Base-by-base conservation (phyloP, 331 rosid genomes). In the Rhamnella rubrinervis region DNA sequence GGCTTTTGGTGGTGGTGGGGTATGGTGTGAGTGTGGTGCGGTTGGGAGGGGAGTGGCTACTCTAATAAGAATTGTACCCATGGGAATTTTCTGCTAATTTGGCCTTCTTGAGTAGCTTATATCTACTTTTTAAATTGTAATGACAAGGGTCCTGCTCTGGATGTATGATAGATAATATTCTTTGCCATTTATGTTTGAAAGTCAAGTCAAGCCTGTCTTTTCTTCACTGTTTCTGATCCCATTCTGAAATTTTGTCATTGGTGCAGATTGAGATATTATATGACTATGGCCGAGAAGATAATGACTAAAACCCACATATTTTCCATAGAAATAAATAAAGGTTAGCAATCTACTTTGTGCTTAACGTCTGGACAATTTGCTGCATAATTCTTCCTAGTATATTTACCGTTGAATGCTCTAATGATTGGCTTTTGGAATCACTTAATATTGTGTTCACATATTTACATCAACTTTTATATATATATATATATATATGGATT, bases 201-300 rank as follows among this genome's bases (percentile, higher is more conserved):
- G 47, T 21, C 18, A 6, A 10, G 59, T 19, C 7, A n/a, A n/a
- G n/a, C 38, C 25, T 40, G 21, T 18, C 51, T 75, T 61, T 63
- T 26, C 64, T 73, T 80, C 65, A 39, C 41, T 62, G 68, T 35
- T 71, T 68, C 38, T 75, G 67, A 66, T 77, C 65, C 50, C 16
- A 57, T 78, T 76, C 52, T 70, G 63, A n/a, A 77, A 44, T 52
- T 50, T 46, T 68, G 37, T 82, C 63, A 53, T 68, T 66, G 37
- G 50, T 82, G 88, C 95, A 93, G 98, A 85, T 93, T 81, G 97
- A 91, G 88, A 88, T 93, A 67, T 73, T 85, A 64, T 93, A 88
- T 69, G 60, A 91, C 85, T 93, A 81, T 73, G 98, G 98, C 37
- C 86, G 83, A 64, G 98, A 93, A 89, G 87, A 89, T 70, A 78